Base-by-base conservation (phyloP, 1,139 yeast species). In the Suhomyces yuchorum region DNA sequence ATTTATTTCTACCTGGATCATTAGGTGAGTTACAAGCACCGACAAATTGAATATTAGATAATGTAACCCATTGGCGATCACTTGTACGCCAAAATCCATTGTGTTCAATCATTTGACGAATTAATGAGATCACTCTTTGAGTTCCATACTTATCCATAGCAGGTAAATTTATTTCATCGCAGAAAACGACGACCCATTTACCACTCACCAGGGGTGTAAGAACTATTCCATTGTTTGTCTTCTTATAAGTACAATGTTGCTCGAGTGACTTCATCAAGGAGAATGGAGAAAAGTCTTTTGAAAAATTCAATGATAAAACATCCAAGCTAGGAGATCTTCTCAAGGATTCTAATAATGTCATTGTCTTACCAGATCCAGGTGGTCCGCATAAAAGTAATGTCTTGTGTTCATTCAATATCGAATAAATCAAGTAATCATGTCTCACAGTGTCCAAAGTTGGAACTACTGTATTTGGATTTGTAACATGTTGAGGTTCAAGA, bases 331-430 rank as follows among this genome's bases (percentile, higher is more conserved):
- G 78, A 0, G 85, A 74, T 47, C 75, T 76, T 43, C 88, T 71
- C 40, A 93, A 65, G 0, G 91, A 84, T 46, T 85, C 83, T 55
- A 88, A 77, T 24, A 93, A 67, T 0, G 93, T 84, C 98, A 92
- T 92, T 0, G 98, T 92, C 62, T 93, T 93, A 53, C 99, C 99
- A 0, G 97, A 87, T 3, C 99, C 99, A 0, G 99, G 98, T 0
- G 98, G 98, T 4, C 99, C 99, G 68, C 97, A 91, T 30, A 93
- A 72, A 28, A 93, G 71, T 20, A 90, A 65, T 0, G 96, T 82
- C 42, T 71, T 70, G 49, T 80, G 86, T 40, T 82, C 81, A 35
- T 74, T 72, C 36, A 92, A 60, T 5, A 88, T 65, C 0, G 84
- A 72, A 53, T 77, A 79, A 1, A 92, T 74, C 19, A 88, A 59